Conservation (phyloP, 495 filamentous ascomycete species). For the Penicillium crystallinum region DNA sequence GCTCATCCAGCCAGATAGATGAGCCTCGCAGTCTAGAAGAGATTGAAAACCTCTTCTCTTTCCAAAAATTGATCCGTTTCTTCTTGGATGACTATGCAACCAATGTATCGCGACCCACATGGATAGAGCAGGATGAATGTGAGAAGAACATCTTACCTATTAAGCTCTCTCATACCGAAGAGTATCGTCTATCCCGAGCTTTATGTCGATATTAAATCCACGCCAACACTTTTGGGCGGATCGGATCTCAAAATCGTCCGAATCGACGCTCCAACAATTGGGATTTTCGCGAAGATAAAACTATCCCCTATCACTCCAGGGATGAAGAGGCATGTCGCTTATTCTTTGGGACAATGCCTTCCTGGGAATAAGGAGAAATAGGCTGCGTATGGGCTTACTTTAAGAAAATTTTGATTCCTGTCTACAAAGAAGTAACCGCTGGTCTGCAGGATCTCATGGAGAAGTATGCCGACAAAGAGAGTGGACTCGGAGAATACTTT, state of each 20-base stretch:
- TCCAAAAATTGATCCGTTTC: constrained; percentile 13
- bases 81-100: constrained; percentile 12
- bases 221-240: constrained; percentile 10
- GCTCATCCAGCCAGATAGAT: background rate
- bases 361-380: constrained; percentile 19
- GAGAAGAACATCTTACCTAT: constrained; percentile 1
- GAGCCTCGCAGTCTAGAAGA: constrained; percentile 3
- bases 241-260: background rate
- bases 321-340: constrained; percentile 5
- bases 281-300: no score
- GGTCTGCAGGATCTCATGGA: constrained; percentile 8
- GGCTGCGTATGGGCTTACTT: constrained; percentile 10
- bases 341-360: constrained; percentile 14
- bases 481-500: background rate
- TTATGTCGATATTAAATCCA: constrained; percentile 15
- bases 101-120: constrained; percentile 9
- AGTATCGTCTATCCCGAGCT: constrained; percentile 14
- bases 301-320: no score
- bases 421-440: constrained; percentile 9
- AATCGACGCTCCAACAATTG: no score
- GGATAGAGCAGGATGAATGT: constrained; percentile 11
- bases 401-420: background rate
- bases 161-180: constrained; percentile 4
- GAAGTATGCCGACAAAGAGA: background rate
- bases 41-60: constrained; percentile 7